Evolutionary conservation across 345 rosid genomes (phyloP).

Genomic region (Eucalyptus pauciflora): DNA sequence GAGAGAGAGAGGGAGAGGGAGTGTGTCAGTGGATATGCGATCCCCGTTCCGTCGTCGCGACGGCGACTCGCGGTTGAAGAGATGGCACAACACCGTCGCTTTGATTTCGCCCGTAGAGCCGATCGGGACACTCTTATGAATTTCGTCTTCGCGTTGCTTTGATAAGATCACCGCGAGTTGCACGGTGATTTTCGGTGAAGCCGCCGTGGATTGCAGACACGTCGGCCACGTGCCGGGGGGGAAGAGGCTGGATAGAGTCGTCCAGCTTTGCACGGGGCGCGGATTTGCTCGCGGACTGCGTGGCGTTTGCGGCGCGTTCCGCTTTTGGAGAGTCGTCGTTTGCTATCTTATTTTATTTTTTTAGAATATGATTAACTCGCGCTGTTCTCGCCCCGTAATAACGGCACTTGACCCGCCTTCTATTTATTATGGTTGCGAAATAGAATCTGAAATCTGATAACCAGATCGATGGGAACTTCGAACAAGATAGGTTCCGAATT

Average conservation of each 20-base stretch:
- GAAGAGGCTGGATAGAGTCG: background rate
- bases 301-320: background rate
- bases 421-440: too few species aligned
- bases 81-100: background rate
- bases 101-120: background rate
- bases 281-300: background rate
- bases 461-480: too few species aligned
- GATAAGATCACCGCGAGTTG: background rate
- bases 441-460: too few species aligned
- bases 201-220: background rate
- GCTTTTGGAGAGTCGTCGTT: background rate
- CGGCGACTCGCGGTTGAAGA: background rate
- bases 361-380: background rate
- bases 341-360: background rate
- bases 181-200: background rate
- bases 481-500: accelerated
- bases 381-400: background rate
- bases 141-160: background rate
- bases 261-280: background rate
- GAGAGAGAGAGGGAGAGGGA: background rate
- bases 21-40: background rate
- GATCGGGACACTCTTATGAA: too few species aligned
- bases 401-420: background rate
- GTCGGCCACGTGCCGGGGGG: background rate
- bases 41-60: background rate